A percentile compares a stretch with the other conserved stretches of the same genome.
Evolutionary conservation across 176 grass and related monocot species (phyloP).

Genomic region (Carex myosuroides): DNA sequence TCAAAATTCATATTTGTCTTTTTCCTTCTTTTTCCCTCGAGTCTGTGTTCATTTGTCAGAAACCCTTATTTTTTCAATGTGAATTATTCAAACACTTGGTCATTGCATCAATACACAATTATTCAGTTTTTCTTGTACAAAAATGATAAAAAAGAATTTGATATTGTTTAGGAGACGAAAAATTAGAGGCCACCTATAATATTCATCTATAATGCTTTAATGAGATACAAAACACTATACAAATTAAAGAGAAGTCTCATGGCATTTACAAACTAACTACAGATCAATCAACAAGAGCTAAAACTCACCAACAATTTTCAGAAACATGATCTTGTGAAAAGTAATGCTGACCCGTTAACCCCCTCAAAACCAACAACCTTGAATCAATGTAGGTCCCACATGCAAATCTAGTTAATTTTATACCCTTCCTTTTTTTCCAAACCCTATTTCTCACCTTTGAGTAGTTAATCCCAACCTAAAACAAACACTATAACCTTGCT

Average conservation of each 20-base stretch:
- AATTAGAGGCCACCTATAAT: no score
- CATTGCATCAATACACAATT: no score
- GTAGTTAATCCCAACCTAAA: no score
- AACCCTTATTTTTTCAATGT: background rate
- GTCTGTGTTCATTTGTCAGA: background rate
- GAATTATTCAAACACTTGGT: background rate
- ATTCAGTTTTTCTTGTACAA: no score
- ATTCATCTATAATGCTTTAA: background rate
- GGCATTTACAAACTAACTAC: slow-evolving; percentile 8
- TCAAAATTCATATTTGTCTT: background rate
- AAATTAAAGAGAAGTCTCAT: background rate
- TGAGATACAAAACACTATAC: background rate
- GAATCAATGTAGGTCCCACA: slow-evolving; percentile 89
- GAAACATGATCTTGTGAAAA: slow-evolving; percentile 56
- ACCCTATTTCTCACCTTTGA: no score
- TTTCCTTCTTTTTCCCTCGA: background rate
- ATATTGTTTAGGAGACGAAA: no score
- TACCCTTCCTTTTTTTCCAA: no score
- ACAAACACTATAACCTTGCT: no score
- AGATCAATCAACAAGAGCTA: background rate
- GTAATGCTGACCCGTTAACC: slow-evolving; percentile 61
- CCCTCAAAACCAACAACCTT: slow-evolving; percentile 76
- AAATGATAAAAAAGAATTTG: no score
- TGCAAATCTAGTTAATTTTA: slow-evolving; percentile 61
- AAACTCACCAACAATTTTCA: slow-evolving; percentile 1